Evolutionary conservation across 2,329 filamentous ascomycete species (phyloP), one percentile per base, ranked within the genome.

Genomic region (Cucurbitaria berberidis): DNA sequence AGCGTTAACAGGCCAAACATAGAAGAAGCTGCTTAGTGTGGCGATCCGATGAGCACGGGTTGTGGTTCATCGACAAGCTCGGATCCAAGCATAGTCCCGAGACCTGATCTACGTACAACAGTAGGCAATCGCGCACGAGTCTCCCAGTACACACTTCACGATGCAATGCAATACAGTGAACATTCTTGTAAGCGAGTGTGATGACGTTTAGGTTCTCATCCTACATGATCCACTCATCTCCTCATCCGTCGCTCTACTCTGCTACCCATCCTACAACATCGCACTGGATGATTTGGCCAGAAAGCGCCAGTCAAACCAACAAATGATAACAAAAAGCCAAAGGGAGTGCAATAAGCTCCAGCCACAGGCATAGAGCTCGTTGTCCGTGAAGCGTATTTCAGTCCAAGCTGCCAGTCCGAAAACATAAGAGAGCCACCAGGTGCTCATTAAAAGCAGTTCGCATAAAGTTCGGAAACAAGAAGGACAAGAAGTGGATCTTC

Each of bases 171-270:
- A 22, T 8, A 1, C 19, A 19, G n/a, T 18, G 11, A 46, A 18
- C 5, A 15, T 15, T 2, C 15, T 40, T 52, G 42, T 63, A 61
- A 72, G 68, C 62, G 69, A 72, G 67, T 70, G 69, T 73, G 64
- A 68, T 71, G 53, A 57, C 64, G 73, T 72, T 73, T 56, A 69
- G 67, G 61, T 69, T 68, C 53, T 73, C 60, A 70, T 72, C 69
- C 69, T 73, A 72, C 67, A 59, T 63, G 40, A 53, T 50, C 39
- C 48, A 53, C 55, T 61, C 61, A 46, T 62, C 46, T 32, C 53
- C 47, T 27, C 30, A 21, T 55, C 49, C 40, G 51, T 32, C 40
- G 26, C 39, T 40, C 19, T 36, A 39, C 45, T 46, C 44, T 44
- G 53, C 50, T 40, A 34, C 21, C 34, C 53, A 54, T 38, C 32